Evolutionary conservation across 768 basidiomycete genomes (phyloP).

Genomic region (Pulveroboletus ravenelii): DNA sequence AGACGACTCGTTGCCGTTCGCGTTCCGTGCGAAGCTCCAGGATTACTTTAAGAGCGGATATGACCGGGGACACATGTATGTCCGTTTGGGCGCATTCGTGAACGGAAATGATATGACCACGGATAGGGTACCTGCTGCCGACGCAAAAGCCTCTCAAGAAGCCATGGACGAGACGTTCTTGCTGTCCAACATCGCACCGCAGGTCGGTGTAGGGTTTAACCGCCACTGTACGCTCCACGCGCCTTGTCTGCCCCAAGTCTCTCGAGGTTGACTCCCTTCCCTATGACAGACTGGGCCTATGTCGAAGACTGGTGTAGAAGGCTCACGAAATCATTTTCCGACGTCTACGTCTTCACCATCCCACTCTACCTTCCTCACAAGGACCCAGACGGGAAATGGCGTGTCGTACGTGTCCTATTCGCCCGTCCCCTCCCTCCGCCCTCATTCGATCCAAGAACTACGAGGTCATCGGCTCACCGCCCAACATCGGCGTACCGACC

Average conservation of each 20-base stretch:
- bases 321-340: slow-evolving; percentile 80
- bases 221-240: slow-evolving; percentile 65
- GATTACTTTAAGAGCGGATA: slow-evolving; percentile 94
- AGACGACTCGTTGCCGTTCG: slow-evolving; percentile 68
- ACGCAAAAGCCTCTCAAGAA: slow-evolving; percentile 85
- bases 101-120: neutral
- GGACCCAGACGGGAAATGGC: slow-evolving; percentile 89
- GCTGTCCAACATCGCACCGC: slow-evolving; percentile 93
- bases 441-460: slow-evolving; percentile 51
- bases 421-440: neutral
- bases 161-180: slow-evolving; percentile 98
- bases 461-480: slow-evolving; percentile 92
- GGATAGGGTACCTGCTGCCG: slow-evolving; percentile 89
- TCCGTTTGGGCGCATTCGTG: slow-evolving; percentile 5
- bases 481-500: slow-evolving; percentile 89
- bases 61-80: slow-evolving; percentile 95
- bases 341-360: slow-evolving; percentile 97
- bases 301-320: slow-evolving; percentile 93
- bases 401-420: slow-evolving; percentile 61
- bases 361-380: slow-evolving; percentile 91
- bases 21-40: slow-evolving; percentile 77
- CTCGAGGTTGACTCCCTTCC: neutral
- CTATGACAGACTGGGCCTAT: slow-evolving; percentile 83
- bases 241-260: neutral
- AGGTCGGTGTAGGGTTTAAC: slow-evolving; percentile 97